Evolutionary conservation across 78 protist species (phyloP).

Genomic region (Goniomonas avonlea): DNA sequence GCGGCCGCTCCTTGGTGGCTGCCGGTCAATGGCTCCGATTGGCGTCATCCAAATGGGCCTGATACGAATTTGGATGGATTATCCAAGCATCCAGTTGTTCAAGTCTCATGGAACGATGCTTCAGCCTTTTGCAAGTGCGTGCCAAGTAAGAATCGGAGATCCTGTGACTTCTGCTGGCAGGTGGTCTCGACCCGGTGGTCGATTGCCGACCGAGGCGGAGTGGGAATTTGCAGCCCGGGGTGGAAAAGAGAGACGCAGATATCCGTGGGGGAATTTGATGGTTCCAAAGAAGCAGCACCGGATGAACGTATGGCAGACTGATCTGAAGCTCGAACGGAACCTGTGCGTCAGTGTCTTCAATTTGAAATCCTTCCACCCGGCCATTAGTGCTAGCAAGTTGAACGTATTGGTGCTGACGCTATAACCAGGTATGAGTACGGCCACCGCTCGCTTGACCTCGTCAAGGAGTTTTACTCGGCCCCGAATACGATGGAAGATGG

Average conservation of each 20-base stretch:
- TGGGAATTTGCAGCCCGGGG: conserved; percentile 44
- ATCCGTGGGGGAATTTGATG: conserved; percentile 33
- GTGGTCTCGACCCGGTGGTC: background rate
- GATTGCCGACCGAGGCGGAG: conserved; percentile 46
- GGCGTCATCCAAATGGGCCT: background rate
- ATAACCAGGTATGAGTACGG: no score
- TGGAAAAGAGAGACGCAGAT: background rate
- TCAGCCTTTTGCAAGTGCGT: background rate
- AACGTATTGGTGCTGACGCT: no score
- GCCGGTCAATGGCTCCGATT: background rate
- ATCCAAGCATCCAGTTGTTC: conserved; percentile 31
- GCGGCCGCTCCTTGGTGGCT: background rate
- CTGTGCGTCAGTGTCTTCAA: no score
- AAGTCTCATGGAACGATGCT: conserved; percentile 40
- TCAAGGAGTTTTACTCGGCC: background rate
- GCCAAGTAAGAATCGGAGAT: background rate
- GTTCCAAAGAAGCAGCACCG: background rate
- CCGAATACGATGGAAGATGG: conserved; percentile 32
- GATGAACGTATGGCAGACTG: conserved; percentile 28
- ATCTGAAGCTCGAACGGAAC: no score
- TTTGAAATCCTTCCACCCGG: no score
- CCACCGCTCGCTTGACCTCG: no score
- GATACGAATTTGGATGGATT: background rate
- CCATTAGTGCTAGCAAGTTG: no score
- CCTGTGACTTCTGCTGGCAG: no score